Conservation (phyloP, 768 basidiomycete species). For the Amanita subjunquillea region DNA sequence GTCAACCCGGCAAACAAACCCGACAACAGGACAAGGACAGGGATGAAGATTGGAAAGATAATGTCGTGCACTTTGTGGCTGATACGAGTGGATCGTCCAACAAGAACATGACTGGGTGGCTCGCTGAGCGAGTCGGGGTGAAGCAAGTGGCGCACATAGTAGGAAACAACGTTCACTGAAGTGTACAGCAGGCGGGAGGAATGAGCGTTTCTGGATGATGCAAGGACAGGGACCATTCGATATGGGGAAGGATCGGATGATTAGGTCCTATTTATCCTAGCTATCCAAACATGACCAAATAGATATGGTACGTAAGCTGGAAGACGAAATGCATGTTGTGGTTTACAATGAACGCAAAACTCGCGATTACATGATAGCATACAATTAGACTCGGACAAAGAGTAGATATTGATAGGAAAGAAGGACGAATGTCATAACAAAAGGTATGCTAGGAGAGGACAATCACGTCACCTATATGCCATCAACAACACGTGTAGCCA, state of each 20-base stretch:
- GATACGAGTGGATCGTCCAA: slow-evolving; percentile 20
- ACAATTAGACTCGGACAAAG: neutral
- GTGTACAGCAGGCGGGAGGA: slow-evolving; percentile 36
- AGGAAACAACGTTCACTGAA: slow-evolving; percentile 29
- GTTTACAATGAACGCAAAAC: neutral
- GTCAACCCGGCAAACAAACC: slow-evolving; percentile 90
- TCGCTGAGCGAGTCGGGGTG: slow-evolving; percentile 12
- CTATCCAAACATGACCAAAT: too few species aligned
- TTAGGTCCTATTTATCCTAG: neutral
- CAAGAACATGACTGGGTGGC: slow-evolving; percentile 6
- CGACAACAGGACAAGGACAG: slow-evolving; percentile 71
- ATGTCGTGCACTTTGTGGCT: slow-evolving; percentile 20
- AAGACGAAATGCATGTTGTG: neutral
- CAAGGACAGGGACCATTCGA: slow-evolving; percentile 37
- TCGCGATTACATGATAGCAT: neutral
- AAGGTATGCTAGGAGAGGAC: neutral
- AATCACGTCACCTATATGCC: neutral
- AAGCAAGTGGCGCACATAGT: slow-evolving; percentile 33
- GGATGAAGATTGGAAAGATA: slow-evolving; percentile 53
- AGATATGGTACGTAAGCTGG: too few species aligned
- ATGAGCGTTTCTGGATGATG: slow-evolving; percentile 20
- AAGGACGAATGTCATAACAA: neutral
- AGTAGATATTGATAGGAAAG: neutral
- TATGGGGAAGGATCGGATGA: slow-evolving; percentile 5
- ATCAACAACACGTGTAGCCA: neutral